Conservation (phyloP, 441 rosid genomes). For the Euphorbia celastroides region DNA sequence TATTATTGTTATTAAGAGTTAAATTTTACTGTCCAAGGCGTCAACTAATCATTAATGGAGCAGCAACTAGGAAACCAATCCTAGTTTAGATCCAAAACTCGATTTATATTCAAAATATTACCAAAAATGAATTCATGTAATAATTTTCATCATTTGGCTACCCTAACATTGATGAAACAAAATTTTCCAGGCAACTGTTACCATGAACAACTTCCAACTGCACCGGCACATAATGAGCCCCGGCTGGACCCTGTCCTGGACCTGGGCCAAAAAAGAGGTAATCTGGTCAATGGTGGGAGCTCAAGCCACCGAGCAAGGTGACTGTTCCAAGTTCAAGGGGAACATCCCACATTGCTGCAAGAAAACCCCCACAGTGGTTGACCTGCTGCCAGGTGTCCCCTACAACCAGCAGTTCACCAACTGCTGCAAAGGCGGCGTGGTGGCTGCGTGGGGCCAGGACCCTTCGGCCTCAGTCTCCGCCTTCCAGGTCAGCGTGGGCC, state of each 20-base stretch:
- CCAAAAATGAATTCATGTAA: too few species aligned
- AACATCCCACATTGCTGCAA: slow-evolving; percentile 69
- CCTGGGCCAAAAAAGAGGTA: slow-evolving; percentile 84
- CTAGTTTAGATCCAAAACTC: too few species aligned
- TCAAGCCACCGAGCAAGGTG: slow-evolving; percentile 81
- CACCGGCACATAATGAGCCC: slow-evolving; percentile 70
- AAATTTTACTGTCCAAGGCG: too few species aligned
- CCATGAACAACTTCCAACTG: slow-evolving; percentile 59
- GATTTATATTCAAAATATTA: too few species aligned
- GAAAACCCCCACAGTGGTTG: slow-evolving; percentile 63
- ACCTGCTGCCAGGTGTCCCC: slow-evolving; percentile 65
- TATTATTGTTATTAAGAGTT: too few species aligned
- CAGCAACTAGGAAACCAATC: too few species aligned
- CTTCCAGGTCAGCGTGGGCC: slow-evolving; percentile 61
- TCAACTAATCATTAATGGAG: too few species aligned
- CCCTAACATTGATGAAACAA: too few species aligned
- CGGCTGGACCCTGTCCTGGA: slow-evolving; percentile 77
- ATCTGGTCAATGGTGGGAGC: slow-evolving; percentile 78
- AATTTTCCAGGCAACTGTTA: slow-evolving; percentile 44
- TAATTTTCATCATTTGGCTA: too few species aligned
- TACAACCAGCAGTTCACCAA: slow-evolving; percentile 47
- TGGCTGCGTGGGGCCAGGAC: slow-evolving; percentile 56
- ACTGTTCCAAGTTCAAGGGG: slow-evolving; percentile 75
- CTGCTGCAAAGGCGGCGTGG: slow-evolving; percentile 69
- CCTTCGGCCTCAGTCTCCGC: slow-evolving; percentile 42